Percentiles rank a stretch among this genome's conserved stretches.
Evolutionary conservation across 345 rosid genomes (phyloP).

Genomic region (Trapa incisa): DNA sequence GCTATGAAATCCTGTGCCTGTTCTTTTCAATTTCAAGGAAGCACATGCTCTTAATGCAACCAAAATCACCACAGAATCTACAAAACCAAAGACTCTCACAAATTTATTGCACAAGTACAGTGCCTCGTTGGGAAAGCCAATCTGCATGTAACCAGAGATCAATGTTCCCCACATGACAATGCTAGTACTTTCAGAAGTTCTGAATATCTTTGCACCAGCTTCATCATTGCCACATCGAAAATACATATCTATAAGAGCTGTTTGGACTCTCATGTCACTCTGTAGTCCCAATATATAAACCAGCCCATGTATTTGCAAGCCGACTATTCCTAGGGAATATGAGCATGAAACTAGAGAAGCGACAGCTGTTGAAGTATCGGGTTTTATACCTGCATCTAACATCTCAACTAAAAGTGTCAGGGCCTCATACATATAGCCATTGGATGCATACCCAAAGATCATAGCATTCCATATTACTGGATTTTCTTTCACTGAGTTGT

Average conservation of each 20-base stretch:
- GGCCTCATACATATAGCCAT: constrained; percentile 20
- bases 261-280: constrained; percentile 22
- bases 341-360: constrained; percentile 29
- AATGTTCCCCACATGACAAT: constrained; percentile 31
- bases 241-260: constrained; percentile 35
- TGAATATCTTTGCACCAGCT: constrained; percentile 23
- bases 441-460: constrained; percentile 28
- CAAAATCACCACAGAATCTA: constrained; percentile 26
- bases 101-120: constrained; percentile 21
- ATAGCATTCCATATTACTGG: constrained; percentile 34
- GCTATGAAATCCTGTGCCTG: constrained; percentile 28
- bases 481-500: constrained; percentile 16
- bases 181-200: constrained; percentile 16
- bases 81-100: constrained; percentile 19
- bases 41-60: constrained; percentile 32
- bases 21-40: constrained; percentile 19
- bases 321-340: constrained; percentile 14
- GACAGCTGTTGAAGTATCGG: constrained; percentile 29
- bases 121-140: constrained; percentile 17
- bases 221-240: constrained; percentile 27
- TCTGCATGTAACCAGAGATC: constrained; percentile 21
- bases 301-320: constrained; percentile 25
- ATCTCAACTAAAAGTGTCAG: constrained; percentile 19
- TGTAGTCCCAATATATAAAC: constrained; percentile 19
- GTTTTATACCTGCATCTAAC: constrained; percentile 20